phyloP scores from a whole-genome alignment of 2,329 filamentous ascomycete genomes.

The Aureobasidium leucospermi region DNA sequence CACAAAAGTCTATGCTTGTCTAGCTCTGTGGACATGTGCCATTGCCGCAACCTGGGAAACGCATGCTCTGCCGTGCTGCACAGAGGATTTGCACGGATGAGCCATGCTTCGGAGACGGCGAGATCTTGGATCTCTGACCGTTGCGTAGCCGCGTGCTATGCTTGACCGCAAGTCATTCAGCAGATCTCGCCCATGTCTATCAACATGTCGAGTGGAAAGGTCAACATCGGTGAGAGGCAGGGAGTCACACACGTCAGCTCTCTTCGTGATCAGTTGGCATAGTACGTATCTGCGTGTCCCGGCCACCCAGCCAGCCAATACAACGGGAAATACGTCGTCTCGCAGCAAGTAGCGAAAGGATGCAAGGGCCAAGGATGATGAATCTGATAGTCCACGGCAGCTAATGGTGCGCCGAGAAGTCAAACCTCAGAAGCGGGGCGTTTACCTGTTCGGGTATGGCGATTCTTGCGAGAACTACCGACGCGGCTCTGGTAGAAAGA shows the following conservation, averaged over 20 bases:
- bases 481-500: neutral
- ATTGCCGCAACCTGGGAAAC: neutral
- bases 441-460: neutral
- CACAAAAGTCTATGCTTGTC: neutral
- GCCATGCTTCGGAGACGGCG: neutral
- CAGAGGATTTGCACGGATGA: neutral
- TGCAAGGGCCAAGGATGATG: neutral
- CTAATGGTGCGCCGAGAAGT: neutral
- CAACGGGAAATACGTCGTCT: neutral
- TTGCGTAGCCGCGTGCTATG: neutral
- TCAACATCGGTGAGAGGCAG: too few relatives aligned
- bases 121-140: neutral
- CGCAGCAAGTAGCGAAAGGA: neutral
- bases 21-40: neutral
- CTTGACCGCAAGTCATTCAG: neutral
- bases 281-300: neutral
- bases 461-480: neutral
- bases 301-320: neutral
- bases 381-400: constrained; percentile 4
- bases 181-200: neutral
- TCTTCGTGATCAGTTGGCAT: neutral
- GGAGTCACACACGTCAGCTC: neutral
- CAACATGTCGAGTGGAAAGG: too few relatives aligned
- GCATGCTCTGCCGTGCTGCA: neutral
- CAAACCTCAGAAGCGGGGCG: neutral